phyloP scores from a whole-genome alignment of 169 alveolate species.

The Toxoplasma gondii region DNA sequence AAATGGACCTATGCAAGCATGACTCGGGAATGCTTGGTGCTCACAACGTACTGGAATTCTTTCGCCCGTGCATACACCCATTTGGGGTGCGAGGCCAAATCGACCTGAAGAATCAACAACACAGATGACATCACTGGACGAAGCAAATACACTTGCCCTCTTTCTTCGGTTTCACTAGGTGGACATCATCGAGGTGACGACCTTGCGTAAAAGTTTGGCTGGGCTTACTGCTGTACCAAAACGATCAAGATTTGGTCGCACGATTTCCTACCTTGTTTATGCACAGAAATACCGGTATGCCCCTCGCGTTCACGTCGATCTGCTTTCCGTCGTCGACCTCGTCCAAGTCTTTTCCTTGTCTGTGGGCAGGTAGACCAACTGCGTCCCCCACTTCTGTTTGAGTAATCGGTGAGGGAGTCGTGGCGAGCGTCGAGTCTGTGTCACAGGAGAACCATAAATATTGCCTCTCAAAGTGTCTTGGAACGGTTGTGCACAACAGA shows the following conservation, averaged over 20 bases:
- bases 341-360: too few species aligned
- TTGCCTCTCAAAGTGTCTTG: neutral
- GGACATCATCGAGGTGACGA: neutral
- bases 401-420: neutral
- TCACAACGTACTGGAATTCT: conserved; percentile 57
- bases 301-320: neutral
- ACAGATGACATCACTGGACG: neutral
- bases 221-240: too few species aligned
- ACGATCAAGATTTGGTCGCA: too few species aligned
- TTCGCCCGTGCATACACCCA: conserved; percentile 67
- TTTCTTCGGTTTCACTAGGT: neutral
- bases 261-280: conserved; percentile 54
- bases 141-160: neutral
- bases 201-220: too few species aligned
- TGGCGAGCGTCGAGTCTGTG: neutral
- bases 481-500: neutral
- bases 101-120: conserved; percentile 40
- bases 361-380: neutral
- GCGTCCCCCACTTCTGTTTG: neutral
- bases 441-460: neutral
- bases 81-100: conserved; percentile 71
- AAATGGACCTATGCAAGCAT: too few species aligned
- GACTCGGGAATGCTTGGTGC: too few species aligned
- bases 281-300: conserved; percentile 56
- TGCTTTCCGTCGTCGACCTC: neutral